Evolutionary conservation across 805 yeast genomes (phyloP), one percentile per base, ranked within the genome.

Genomic region (Pichia californica): DNA sequence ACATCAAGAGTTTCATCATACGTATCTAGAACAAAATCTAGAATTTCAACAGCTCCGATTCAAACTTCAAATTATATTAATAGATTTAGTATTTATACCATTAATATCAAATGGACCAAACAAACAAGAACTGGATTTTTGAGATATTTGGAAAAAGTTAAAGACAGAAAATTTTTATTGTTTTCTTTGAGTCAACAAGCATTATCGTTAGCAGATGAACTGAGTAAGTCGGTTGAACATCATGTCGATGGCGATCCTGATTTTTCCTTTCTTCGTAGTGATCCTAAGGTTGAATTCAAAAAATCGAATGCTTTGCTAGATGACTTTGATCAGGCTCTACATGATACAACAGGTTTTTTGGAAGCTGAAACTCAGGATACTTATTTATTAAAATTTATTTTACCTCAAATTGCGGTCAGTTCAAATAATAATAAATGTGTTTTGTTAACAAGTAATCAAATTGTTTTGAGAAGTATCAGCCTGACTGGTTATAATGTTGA

Each of bases 51-150:
- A 7, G 48, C 48, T 6, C 53, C 55, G 72, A 73, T 62, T 67
- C 48, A 47, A 21, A 23, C 51, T 2, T 59, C 63, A 1, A 52
- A 58, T 8, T 62, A 51, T 37, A 46, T 74, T 47, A 88, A 91
- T 56, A 67, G 91, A 40, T 88, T 83, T 58, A 79, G 83, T 48
- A 67, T 88, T 29, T 93, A 88, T 56, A 79, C 83, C 47, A 71
- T 87, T 59, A 75, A 79, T 52, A 59, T 88, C 52, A 80, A 77
- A 51, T 88, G 96, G 96, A 81, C 84, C 56, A 80, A 84, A 46
- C 58, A 66, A 7, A 71, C 81, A 5, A 68, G 94, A 44, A 76
- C 84, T 51, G 69, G 76, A 19, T 63, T 88, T 40, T 68, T 74
- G 50, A 71, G 77, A 30, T 86, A 84, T 55, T 57, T 81, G 19